Evolutionary conservation across 2,329 filamentous ascomycete genomes (phyloP).

Genomic region (Alternaria tenuissima): DNA sequence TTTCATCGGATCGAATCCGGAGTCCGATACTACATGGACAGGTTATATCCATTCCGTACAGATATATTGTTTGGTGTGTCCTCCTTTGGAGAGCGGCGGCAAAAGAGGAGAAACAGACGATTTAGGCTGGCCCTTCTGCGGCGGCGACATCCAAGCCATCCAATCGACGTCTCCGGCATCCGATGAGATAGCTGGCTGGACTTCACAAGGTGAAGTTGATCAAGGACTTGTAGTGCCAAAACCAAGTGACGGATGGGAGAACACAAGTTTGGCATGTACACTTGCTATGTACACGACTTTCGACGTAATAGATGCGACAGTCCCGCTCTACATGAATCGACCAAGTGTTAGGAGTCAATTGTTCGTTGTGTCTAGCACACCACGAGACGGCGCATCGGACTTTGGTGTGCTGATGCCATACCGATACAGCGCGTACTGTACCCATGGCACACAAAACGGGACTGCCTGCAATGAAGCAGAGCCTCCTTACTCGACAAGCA

Average conservation of each 20-base stretch:
- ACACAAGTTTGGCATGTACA: conserved; percentile 1
- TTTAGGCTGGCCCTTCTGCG: neutral
- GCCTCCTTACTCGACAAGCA: neutral
- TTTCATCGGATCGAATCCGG: neutral
- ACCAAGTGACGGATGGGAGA: neutral
- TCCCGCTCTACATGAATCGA: neutral
- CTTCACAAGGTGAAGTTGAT: neutral
- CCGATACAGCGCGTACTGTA: neutral
- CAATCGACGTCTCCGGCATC: neutral
- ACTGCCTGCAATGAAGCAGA: neutral
- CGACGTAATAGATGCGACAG: neutral
- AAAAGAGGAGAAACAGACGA: neutral
- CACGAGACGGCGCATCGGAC: neutral
- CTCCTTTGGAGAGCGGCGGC: neutral
- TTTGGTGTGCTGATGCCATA: neutral
- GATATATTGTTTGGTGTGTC: neutral
- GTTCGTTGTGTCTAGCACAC: neutral
- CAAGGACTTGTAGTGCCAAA: neutral
- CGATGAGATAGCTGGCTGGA: neutral
- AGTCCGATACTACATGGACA: neutral
- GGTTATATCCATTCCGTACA: neutral
- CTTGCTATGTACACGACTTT: neutral
- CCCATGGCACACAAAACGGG: neutral
- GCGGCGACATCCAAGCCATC: neutral
- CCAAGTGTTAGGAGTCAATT: neutral